phyloP scores from a whole-genome alignment of 768 basidiomycete species.

The Mrakia frigida region DNA sequence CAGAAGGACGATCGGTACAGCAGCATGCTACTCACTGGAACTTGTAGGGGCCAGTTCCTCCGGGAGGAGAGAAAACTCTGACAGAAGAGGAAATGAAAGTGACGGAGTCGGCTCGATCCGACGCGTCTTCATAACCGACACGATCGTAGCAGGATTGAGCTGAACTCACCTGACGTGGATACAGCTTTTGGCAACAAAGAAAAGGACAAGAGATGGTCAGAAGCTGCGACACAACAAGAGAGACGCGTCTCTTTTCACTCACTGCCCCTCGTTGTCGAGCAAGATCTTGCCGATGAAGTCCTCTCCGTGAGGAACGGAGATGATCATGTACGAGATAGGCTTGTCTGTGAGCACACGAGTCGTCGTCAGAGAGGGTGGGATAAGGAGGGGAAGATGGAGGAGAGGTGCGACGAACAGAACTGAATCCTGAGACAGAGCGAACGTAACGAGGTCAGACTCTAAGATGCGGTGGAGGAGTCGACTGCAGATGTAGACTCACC shows the following conservation, averaged over 20 bases:
- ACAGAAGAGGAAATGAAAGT: not conserved
- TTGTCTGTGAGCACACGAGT: slow-evolving; percentile 33
- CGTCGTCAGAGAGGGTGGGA: not conserved
- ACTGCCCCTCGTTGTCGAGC: slow-evolving; percentile 41
- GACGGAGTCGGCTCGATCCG: not conserved
- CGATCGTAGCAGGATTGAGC: too few relatives aligned
- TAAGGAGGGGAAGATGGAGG: not conserved
- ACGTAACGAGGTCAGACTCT: not conserved
- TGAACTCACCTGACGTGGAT: slow-evolving; percentile 40
- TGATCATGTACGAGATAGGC: slow-evolving; percentile 40
- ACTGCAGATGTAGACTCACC: not conserved
- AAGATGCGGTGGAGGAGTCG: not conserved
- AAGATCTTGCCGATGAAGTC: slow-evolving; percentile 43
- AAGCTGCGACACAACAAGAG: too few relatives aligned
- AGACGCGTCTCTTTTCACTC: not conserved
- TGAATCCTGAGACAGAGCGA: not conserved
- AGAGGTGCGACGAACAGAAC: not conserved
- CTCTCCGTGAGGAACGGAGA: slow-evolving; percentile 40
- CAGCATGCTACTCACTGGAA: slow-evolving; percentile 34
- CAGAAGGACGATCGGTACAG: not conserved
- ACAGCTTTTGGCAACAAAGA: not conserved
- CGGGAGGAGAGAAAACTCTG: slow-evolving; percentile 15
- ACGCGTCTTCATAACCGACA: too few relatives aligned
- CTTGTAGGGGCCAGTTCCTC: slow-evolving; percentile 11
- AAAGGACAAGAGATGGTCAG: not conserved